Evolutionary conservation across 139 green algal species (phyloP).

Genomic region (Micractinium conductrix): DNA sequence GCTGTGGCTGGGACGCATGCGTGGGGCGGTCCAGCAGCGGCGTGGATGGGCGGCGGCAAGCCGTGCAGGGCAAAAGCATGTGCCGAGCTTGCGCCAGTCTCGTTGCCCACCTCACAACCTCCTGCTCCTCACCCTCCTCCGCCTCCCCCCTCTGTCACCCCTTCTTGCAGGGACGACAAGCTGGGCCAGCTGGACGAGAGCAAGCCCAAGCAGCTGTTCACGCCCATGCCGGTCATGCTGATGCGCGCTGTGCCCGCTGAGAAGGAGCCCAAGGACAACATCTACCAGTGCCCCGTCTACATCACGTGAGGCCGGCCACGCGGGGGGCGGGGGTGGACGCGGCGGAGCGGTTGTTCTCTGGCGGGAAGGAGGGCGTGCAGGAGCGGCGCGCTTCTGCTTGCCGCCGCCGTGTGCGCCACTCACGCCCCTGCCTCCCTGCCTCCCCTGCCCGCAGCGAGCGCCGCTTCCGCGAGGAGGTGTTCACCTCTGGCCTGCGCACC

Average conservation of each 20-base stretch:
- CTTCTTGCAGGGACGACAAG: conserved; percentile 80
- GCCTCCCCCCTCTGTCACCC: no score
- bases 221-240: conserved; percentile 71
- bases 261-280: conserved; percentile 17
- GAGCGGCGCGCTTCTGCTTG: no score
- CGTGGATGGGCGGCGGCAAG: no score
- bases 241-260: conserved; percentile 12
- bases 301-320: conserved; percentile 68
- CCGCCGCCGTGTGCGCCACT: no score
- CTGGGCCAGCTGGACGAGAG: conserved; percentile 83
- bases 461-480: conserved; percentile 92
- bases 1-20: no score
- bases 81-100: no score
- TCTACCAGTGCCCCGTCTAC: conserved; percentile 87
- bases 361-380: no score
- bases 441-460: conserved; percentile 50
- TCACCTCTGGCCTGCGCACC: conserved; percentile 89
- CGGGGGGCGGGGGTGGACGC: not conserved
- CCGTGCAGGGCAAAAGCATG: no score
- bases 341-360: no score
- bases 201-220: conserved; percentile 90
- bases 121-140: not conserved
- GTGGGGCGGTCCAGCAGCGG: no score
- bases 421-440: not conserved
- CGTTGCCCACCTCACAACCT: no score